Evolutionary conservation across 2,329 filamentous ascomycete species (phyloP).

Genomic region (Clarireedia monteithiana): DNA sequence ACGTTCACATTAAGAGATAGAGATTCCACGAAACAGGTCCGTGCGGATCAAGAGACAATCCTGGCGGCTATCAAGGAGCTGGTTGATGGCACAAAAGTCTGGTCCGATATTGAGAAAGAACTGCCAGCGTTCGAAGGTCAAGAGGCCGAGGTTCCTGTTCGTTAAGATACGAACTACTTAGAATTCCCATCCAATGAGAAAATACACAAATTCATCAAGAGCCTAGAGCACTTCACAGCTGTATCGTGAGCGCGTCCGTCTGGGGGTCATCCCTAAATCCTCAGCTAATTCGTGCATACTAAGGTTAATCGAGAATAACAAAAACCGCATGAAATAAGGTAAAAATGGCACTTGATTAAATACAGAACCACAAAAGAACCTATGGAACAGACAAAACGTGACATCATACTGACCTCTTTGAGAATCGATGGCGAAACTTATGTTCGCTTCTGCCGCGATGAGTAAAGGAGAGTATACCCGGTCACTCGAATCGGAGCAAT

Average conservation of each 20-base stretch:
- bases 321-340: background rate
- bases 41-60: conserved; percentile 73
- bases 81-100: conserved; percentile 45
- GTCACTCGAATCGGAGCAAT: too few relatives aligned
- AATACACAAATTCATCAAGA: background rate
- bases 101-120: conserved; percentile 64
- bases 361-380: background rate
- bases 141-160: conserved; percentile 35
- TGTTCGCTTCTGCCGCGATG: too few relatives aligned
- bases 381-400: too few relatives aligned
- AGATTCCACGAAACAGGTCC: conserved; percentile 85
- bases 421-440: too few relatives aligned
- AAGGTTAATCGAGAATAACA: background rate
- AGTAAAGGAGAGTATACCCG: too few relatives aligned
- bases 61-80: conserved; percentile 56
- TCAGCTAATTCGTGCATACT: background rate
- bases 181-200: background rate
- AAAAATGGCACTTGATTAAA: background rate
- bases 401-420: too few relatives aligned
- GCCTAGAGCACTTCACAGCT: background rate
- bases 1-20: conserved; percentile 84
- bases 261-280: background rate
- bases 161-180: conserved; percentile 2
- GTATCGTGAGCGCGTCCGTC: background rate
- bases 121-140: conserved; percentile 82